Base-by-base conservation (phyloP, 2,329 filamentous ascomycete genomes). In the Aspergillus aculeatus region DNA sequence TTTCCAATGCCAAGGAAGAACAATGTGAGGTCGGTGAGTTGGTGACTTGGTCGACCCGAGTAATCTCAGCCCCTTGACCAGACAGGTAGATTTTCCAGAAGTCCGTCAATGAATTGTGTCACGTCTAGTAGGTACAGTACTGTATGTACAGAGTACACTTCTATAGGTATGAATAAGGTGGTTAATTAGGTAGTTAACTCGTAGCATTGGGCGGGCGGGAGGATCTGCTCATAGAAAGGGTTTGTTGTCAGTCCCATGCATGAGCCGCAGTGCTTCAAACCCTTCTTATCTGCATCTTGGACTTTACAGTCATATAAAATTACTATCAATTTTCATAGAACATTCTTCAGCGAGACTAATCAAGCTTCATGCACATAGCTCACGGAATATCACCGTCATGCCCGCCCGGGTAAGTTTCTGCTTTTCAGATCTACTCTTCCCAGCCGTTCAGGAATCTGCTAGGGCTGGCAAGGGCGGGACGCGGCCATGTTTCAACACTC, bases 401-500 rank as follows among this genome's bases (percentile, higher is more conserved):
- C 26, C 6, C 26, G 26, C 26, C 6, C 26, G 26, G 26, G 9
- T 29, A 10, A 29, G 26, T 29, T 29, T 29, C 26, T 29, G 26
- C 26, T 29, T 29, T 29, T 29, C 7, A 29, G 26, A 29, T 29
- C 7, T 16, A 12, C 32, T 35, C 3, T 41, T n/a, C 14, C 16
- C 38, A n/a, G 4, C 16, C 38, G 16, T 44, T 14, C 16, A 2
- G 3, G 38, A 44, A 44, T 44, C 50, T 38, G 50, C 52, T 48
- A 31, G 44, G 53, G 53, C 44, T 55, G 19, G 41, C 31, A 35
- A 12, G n/a, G 41, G 38, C 14, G 26, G 41, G 53, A 16, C 41
- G 53, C 53, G n/a, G 24, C 44, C 29, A 12, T 55, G 53, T 55
- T 55, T 55, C 53, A 55, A 23, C 53, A 14, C 7, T 24, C 41